Conservation (phyloP, 2,329 filamentous ascomycete species). For the Coleophoma cylindrospora region DNA sequence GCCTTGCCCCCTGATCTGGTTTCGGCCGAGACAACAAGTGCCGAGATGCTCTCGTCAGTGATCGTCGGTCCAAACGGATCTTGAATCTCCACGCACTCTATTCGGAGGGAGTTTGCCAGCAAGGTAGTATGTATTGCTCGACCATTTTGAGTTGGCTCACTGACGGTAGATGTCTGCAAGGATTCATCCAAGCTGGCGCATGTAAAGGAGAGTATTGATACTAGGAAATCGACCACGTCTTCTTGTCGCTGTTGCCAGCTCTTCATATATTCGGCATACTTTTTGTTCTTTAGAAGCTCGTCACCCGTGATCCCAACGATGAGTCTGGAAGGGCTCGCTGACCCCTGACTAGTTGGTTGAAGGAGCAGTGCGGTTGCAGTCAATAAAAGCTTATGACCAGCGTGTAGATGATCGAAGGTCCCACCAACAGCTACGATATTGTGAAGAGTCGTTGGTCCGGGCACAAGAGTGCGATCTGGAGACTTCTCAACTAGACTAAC, state of each 20-base stretch:
- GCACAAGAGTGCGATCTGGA: background rate
- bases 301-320: constrained; percentile 88
- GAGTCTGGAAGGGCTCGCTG: constrained; percentile 46
- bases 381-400: constrained; percentile 91
- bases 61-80: constrained; percentile 91
- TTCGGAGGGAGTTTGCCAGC: constrained; percentile 51
- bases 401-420: constrained; percentile 94
- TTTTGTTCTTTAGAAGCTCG: constrained; percentile 81
- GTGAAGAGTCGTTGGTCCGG: constrained; percentile 31
- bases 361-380: constrained; percentile 75
- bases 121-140: constrained; percentile 52
- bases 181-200: constrained; percentile 27
- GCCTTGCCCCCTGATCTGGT: constrained; percentile 78
- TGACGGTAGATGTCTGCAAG: constrained; percentile 21
- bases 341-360: constrained; percentile 40
- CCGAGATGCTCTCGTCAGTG: constrained; percentile 71
- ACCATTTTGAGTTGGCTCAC: constrained; percentile 32
- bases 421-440: constrained; percentile 76
- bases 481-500: constrained; percentile 35
- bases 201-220: constrained; percentile 48
- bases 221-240: constrained; percentile 68
- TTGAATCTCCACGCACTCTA: constrained; percentile 80
- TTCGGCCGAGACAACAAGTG: constrained; percentile 82
- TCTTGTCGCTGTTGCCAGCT: constrained; percentile 71
- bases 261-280: constrained; percentile 76